Conservation (phyloP, 345 rosid genomes). For the Citrus glauca region DNA sequence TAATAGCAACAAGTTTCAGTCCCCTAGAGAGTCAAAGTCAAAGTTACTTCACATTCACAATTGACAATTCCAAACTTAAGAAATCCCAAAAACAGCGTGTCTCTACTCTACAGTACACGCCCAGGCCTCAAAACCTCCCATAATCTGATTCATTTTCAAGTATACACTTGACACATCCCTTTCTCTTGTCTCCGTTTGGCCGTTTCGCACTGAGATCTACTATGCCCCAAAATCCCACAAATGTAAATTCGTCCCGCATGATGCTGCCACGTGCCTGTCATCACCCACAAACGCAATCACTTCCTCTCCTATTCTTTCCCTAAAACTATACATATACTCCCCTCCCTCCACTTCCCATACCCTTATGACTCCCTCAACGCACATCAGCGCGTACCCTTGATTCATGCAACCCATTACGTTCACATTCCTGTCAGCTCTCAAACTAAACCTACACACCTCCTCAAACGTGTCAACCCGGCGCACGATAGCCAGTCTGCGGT, state of each 20-base stretch:
- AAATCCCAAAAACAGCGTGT: conserved; percentile 24
- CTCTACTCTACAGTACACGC: not conserved
- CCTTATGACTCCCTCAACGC: conserved; percentile 60
- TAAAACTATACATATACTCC: conserved; percentile 37
- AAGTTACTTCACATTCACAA: not conserved
- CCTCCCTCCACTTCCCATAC: conserved; percentile 57
- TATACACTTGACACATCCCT: not conserved
- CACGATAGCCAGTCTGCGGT: conserved; percentile 34
- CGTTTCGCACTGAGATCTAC: not conserved
- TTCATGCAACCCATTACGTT: conserved; percentile 65
- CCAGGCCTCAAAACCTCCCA: no score
- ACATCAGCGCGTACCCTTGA: conserved; percentile 53
- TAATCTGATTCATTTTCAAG: not conserved
- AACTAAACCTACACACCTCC: conserved; percentile 49
- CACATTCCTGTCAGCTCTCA: conserved; percentile 14
- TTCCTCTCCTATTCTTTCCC: conserved; percentile 54
- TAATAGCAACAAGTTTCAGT: not conserved
- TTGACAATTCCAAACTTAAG: no score
- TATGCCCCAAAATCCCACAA: conserved; percentile 87
- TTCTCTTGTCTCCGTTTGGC: conserved; percentile 20
- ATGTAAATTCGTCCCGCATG: conserved; percentile 45
- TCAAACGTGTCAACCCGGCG: conserved; percentile 41
- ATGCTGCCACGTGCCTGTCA: conserved; percentile 81
- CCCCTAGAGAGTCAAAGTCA: conserved; percentile 1
- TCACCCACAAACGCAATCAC: conserved; percentile 55